phyloP scores from a whole-genome alignment of 2,329 filamentous ascomycete species.

The Dactylellina haptotyla region DNA sequence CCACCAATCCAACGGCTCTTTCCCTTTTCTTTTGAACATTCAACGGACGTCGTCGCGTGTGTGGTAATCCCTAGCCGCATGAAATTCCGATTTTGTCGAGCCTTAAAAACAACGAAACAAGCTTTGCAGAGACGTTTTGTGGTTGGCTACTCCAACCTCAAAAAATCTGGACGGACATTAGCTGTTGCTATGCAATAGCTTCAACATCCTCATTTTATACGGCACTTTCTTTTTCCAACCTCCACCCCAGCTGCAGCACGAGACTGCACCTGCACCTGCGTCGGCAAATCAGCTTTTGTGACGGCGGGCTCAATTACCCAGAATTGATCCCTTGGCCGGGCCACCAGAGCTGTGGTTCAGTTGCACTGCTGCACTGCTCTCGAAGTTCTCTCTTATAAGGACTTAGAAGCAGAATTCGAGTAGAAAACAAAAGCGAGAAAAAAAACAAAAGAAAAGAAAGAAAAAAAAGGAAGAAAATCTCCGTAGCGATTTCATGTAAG shows the following conservation, averaged over 20 bases:
- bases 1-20: slow-evolving; percentile 35
- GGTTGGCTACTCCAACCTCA: slow-evolving; percentile 51
- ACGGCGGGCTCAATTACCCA: slow-evolving; percentile 54
- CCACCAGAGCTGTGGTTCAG: slow-evolving; percentile 43
- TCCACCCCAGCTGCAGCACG: slow-evolving; percentile 42
- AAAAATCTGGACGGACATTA: slow-evolving; percentile 51
- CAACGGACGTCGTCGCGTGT: slow-evolving; percentile 46
- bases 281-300: slow-evolving; percentile 48
- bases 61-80: slow-evolving; percentile 43
- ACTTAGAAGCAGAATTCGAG: slow-evolving; percentile 18
- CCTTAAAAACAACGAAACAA: slow-evolving; percentile 51
- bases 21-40: slow-evolving; percentile 33
- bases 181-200: slow-evolving; percentile 52
- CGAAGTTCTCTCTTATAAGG: slow-evolving; percentile 36
- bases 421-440: slow-evolving; percentile 25
- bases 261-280: slow-evolving; percentile 49
- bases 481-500: slow-evolving; percentile 52
- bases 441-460: slow-evolving; percentile 29
- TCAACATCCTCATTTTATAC: slow-evolving; percentile 53
- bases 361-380: slow-evolving; percentile 45
- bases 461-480: slow-evolving; percentile 28
- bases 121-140: slow-evolving; percentile 42
- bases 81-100: slow-evolving; percentile 43
- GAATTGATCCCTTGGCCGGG: slow-evolving; percentile 48
- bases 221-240: slow-evolving; percentile 49